Evolutionary conservation across 2,329 filamentous ascomycete species (phyloP).

Genomic region (Epichloe elymi): DNA sequence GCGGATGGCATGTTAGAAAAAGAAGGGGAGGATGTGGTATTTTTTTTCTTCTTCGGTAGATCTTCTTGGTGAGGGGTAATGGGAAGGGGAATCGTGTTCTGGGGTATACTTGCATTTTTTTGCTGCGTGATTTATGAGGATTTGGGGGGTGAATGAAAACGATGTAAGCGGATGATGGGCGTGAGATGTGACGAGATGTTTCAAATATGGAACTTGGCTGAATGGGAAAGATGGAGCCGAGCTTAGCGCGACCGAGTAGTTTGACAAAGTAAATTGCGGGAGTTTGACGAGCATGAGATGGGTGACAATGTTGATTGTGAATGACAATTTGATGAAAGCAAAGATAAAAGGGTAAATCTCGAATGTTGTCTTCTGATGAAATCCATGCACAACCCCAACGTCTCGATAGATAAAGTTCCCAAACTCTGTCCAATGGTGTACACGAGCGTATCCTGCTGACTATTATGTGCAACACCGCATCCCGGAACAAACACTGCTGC

Average conservation of each 20-base stretch:
- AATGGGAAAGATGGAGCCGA: background rate
- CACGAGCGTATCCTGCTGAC: no score
- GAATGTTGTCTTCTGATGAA: no score
- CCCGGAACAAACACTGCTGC: conserved; percentile 35
- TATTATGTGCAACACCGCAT: conserved; percentile 33
- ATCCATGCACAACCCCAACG: background rate
- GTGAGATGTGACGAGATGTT: background rate
- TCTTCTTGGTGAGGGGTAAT: background rate
- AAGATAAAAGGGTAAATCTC: no score
- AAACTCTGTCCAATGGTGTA: background rate
- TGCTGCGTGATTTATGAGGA: background rate
- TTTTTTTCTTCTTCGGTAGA: no score
- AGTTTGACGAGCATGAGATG: no score
- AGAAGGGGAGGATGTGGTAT: background rate
- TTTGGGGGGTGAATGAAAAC: background rate
- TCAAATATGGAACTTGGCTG: background rate
- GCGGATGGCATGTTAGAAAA: background rate
- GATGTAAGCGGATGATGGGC: background rate
- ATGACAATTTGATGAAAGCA: no score
- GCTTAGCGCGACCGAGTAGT: background rate
- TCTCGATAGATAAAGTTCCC: background rate
- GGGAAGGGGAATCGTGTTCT: background rate
- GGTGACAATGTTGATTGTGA: no score
- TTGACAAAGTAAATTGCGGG: no score
- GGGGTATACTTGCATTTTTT: background rate